These are phyloP conservation scores for Colletotrichum costaricense DNA, from an alignment of 2,329 filamentous ascomycete genomes.

Conservation along the genomic window DNA sequence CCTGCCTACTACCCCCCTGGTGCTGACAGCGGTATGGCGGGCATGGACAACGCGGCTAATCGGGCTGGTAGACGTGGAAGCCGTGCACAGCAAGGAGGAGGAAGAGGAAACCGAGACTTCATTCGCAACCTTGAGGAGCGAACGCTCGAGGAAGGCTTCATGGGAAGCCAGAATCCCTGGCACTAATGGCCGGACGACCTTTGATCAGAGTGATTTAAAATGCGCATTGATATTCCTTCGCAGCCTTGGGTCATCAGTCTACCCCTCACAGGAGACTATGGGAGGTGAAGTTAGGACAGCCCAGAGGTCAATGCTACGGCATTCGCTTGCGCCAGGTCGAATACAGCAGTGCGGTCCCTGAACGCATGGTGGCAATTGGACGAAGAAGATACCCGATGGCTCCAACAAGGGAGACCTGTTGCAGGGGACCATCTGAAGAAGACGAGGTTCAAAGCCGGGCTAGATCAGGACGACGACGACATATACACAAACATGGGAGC, in stretches of 20 bases:
- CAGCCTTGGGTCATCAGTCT: background rate
- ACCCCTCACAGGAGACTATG: background rate
- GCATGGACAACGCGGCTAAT: constrained; percentile 67
- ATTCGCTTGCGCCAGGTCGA: background rate
- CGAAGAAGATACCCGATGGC: constrained; percentile 28
- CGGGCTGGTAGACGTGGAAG: constrained; percentile 80
- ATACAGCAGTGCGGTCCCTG: background rate
- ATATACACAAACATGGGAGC: constrained; percentile 8
- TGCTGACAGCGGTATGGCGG: constrained; percentile 77
- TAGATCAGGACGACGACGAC: background rate
- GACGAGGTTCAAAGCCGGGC: background rate
- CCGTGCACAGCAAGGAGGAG: constrained; percentile 69
- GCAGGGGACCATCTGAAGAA: constrained; percentile 4
- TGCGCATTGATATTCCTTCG: background rate
- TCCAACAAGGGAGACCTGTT: constrained; percentile 18
- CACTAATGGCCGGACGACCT: constrained; percentile 65
- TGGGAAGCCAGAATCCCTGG: constrained; percentile 71
- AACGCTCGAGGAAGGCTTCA: constrained; percentile 92
- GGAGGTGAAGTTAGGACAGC: background rate
- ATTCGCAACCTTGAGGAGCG: constrained; percentile 95
- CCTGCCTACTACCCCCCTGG: constrained; percentile 97
- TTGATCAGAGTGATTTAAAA: background rate
- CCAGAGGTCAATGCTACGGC: background rate
- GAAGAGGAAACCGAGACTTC: constrained; percentile 81
- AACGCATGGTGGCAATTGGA: constrained; percentile 5